Evolutionary conservation across 495 filamentous ascomycete species (phyloP), one percentile per base, ranked within the genome.

Genomic region (Xylaria venustula): DNA sequence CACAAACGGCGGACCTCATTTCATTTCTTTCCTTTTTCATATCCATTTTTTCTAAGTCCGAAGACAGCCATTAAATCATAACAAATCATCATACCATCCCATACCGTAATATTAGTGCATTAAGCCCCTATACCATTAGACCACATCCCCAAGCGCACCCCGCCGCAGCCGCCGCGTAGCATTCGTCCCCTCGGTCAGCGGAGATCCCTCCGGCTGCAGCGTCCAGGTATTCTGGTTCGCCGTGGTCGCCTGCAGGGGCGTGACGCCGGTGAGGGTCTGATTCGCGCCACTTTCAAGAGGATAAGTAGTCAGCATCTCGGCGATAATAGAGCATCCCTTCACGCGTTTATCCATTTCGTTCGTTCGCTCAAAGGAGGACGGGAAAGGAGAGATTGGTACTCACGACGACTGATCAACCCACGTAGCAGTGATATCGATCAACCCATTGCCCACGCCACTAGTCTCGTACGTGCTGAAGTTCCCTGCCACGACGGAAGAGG

Each of bases 401-500:
- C 19, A 60, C 57, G 48, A 52, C 8, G 23, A 46, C 25, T 50
- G 36, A 14, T 52, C 57, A 8, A 60, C 7, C 32, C 32, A 60
- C 17, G 34, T 52, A n/a, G 47, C 57, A 32, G 34, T 25, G 45
- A 60, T 45, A 32, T 60, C 57, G 14, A 60, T 60, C n/a, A 60
- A 44, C 23, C 57, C 57, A 22, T 7, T 48, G 0, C 57, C 57
- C 4, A 60, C 57, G 37, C 57, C 57, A 22, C 57, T 60, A 7
- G 47, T 52, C 57, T 60, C 46, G 44, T 9, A 60, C n/a, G 57
- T 60, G 47, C 57, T 60, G n/a, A 60, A 60, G 48, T 60, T 60
- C 11, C 57, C 57, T 6, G 36, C 47, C n/a, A 34, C 26, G 1
- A 45, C 17, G 9, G 45, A 3, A 8, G 19, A 11, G 2, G 44